Conservation (phyloP, 495 filamentous ascomycete genomes). For the Sordaria brevicollis region DNA sequence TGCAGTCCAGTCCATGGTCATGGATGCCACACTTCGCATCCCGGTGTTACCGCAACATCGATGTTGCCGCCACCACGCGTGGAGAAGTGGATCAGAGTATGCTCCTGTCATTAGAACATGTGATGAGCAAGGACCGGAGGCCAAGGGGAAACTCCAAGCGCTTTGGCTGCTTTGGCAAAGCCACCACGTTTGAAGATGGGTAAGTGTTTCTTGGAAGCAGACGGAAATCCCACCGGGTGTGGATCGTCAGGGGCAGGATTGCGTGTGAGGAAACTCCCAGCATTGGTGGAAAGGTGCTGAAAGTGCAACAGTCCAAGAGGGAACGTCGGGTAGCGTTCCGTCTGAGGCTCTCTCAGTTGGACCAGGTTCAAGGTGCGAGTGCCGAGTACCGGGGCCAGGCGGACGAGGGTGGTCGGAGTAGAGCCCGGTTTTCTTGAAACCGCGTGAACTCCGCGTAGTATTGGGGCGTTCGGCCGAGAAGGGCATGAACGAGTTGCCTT, state of each 20-base stretch:
- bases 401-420: background rate
- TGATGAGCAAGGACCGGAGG: background rate
- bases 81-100: constrained; percentile 5
- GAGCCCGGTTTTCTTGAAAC: background rate
- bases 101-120: background rate
- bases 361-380: background rate
- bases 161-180: no score
- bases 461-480: background rate
- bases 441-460: background rate
- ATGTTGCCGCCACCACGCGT: background rate
- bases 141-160: background rate
- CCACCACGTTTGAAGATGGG: background rate
- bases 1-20: background rate
- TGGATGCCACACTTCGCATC: background rate
- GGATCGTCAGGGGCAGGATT: background rate
- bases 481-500: background rate
- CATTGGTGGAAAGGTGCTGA: background rate
- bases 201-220: background rate
- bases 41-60: background rate
- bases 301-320: background rate
- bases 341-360: background rate
- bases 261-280: background rate
- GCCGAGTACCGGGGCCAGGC: background rate
- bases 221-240: background rate
- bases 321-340: background rate